Base-by-base conservation (phyloP, 2,329 filamentous ascomycete species). In the Endothia cerciana region DNA sequence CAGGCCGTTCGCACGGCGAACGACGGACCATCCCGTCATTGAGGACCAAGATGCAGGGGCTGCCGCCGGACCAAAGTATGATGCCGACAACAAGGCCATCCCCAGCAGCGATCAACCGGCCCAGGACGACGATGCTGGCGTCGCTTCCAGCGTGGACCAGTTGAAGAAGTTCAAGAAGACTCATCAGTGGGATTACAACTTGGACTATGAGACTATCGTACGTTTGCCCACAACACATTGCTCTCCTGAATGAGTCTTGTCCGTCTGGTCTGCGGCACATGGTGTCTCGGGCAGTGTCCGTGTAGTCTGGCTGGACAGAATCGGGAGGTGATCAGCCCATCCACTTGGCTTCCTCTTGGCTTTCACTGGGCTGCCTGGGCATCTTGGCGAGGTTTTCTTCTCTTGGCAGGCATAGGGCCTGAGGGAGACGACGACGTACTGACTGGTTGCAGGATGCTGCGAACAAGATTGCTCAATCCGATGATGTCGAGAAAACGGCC, bases 401-500 rank as follows among this genome's bases (percentile, higher is more conserved):
- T 8, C 45, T 49, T 49, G 47, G 47, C 47, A 6, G 11, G 17
- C 15, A 51, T 45, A 17, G 45, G 10, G 19, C 22, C 19, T 47
- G n/a, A 47, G 7, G 4, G 22, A 49, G 45, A 51, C 36, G n/a
- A n/a, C n/a, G n/a, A 2, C 13, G 28, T 36, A 15, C 58, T 51
- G 13, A 61, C 6, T 13, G 17, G 3, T 28, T 15, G 1, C 19
- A 61, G 59, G 59, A 61, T 40, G 59, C 59, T 33, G 64, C 64
- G n/a, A 66, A 30, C 38, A 63, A 58, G 41, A 58, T 66, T n/a
- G 64, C 60, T 17, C 53, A 66, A 3, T 59, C 55, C 64, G 64
- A 66, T 28, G 64, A 66, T 66, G 55, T 66, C 60, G 64, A 66
- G 60, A 66, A 66, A n/a, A 66, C 63, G 30, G 60, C 64, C 60